Evolutionary conservation across 495 filamentous ascomycete genomes (phyloP).

Genomic region (Bryoglossum gracile): DNA sequence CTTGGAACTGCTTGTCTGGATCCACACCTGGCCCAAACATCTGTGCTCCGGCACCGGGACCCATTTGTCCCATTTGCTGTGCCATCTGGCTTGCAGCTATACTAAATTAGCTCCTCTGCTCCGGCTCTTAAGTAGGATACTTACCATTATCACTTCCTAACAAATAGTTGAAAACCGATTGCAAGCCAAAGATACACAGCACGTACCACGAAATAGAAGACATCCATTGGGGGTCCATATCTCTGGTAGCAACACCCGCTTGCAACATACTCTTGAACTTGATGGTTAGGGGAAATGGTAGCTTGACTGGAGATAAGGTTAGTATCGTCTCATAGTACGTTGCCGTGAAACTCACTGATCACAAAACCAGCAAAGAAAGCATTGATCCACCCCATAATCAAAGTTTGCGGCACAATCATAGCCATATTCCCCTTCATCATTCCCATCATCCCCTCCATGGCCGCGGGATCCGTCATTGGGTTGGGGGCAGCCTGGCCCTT

Average conservation of each 20-base stretch:
- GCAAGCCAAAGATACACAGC: conserved; percentile 88
- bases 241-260: conserved; percentile 87
- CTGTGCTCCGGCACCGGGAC: conserved; percentile 52
- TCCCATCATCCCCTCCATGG: conserved; percentile 99
- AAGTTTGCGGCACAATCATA: conserved; percentile 97
- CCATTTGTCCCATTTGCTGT: conserved; percentile 84
- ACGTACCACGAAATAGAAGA: conserved; percentile 99
- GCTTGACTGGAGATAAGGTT: conserved; percentile 59
- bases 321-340: conserved; percentile 1
- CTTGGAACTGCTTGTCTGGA: conserved; percentile 85
- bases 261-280: conserved; percentile 99
- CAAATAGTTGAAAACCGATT: conserved; percentile 96
- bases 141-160: conserved; percentile 91
- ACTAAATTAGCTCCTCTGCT: neutral
- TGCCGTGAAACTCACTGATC: conserved; percentile 59
- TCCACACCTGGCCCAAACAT: conserved; percentile 85
- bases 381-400: conserved; percentile 99
- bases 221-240: conserved; percentile 96
- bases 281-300: conserved; percentile 96
- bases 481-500: conserved; percentile 84
- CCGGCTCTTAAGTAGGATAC: conserved; percentile 20
- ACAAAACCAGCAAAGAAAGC: conserved; percentile 97
- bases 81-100: conserved; percentile 90
- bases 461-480: conserved; percentile 93
- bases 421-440: conserved; percentile 99